phyloP scores from a whole-genome alignment of 768 basidiomycete species.

The Piloderma croceum region DNA sequence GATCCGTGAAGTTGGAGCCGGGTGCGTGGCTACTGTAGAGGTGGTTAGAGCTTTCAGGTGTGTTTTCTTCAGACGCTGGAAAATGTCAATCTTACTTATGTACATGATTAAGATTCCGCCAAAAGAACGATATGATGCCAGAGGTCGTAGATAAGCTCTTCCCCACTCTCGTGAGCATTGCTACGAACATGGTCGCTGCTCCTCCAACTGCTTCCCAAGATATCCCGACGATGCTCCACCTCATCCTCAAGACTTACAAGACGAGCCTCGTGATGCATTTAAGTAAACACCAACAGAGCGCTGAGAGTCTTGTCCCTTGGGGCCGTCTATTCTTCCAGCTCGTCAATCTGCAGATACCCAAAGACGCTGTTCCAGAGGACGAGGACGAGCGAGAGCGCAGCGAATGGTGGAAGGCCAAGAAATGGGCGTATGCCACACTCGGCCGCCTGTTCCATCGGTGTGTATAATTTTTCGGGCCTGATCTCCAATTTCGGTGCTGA shows the following conservation, averaged over 20 bases:
- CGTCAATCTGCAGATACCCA: conserved; percentile 65
- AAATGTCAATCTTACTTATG: background rate
- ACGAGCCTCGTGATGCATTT: conserved; percentile 74
- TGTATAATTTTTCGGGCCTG: background rate
- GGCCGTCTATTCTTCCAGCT: conserved; percentile 76
- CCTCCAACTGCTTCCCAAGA: conserved; percentile 63
- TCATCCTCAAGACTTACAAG: conserved; percentile 85
- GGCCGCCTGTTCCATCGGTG: conserved; percentile 75
- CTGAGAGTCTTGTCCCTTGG: conserved; percentile 81
- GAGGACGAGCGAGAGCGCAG: conserved; percentile 70
- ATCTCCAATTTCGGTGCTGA: background rate
- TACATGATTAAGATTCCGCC: conserved; percentile 53
- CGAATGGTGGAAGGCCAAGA: conserved; percentile 92
- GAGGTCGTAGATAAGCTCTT: conserved; percentile 58
- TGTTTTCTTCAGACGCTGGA: conserved; percentile 14
- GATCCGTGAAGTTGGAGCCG: conserved; percentile 73
- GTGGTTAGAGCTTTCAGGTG: conserved; percentile 72
- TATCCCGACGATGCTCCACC: conserved; percentile 77
- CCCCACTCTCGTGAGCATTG: conserved; percentile 73
- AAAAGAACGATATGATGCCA: conserved; percentile 54
- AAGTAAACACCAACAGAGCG: conserved; percentile 64
- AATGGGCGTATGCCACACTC: conserved; percentile 85
- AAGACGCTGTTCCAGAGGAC: conserved; percentile 60
- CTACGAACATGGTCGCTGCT: conserved; percentile 57
- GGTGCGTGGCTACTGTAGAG: conserved; percentile 73